Evolutionary conservation across 352 stramenopile species (phyloP).

Genomic region (Sclerospora graminicola): DNA sequence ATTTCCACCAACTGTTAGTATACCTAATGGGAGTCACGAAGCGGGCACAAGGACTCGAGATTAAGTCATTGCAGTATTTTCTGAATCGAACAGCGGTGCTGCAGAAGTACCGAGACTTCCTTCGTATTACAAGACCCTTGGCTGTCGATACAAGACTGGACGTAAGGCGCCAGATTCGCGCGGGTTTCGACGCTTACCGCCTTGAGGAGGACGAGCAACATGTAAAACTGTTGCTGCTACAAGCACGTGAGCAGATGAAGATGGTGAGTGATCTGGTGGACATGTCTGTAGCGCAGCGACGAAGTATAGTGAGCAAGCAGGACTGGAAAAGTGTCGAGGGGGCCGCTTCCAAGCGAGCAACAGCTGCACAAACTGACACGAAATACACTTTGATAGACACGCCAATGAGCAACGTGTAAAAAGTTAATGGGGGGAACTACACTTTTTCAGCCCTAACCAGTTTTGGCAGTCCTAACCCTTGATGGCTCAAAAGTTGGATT

Average conservation of each 20-base stretch:
- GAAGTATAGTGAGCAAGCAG: constrained; percentile 2
- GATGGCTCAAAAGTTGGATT: no score
- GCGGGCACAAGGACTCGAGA: constrained; percentile 17
- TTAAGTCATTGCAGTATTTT: constrained; percentile 73
- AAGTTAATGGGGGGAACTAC: no score
- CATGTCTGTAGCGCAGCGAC: constrained; percentile 43
- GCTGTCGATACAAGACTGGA: constrained; percentile 30
- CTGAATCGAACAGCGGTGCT: constrained; percentile 53
- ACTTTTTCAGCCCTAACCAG: no score
- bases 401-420: no score
- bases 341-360: constrained; percentile 1
- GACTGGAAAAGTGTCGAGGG: constrained; percentile 21
- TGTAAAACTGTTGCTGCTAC: constrained; percentile 34
- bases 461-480: no score
- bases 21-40: constrained; percentile 13
- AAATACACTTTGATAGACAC: constrained; percentile 8
- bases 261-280: constrained; percentile 62
- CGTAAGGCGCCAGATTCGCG: constrained; percentile 53
- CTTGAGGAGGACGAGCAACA: constrained; percentile 42
- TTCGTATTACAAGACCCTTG: constrained; percentile 46
- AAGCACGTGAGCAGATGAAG: constrained; percentile 52
- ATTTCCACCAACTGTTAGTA: no score
- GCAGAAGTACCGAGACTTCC: constrained; percentile 52
- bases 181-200: constrained; percentile 40
- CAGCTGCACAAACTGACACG: background rate